Percentiles rank a stretch among this genome's conserved stretches.
These are phyloP conservation scores for Metarhizium anisopliae DNA, from an alignment of 2,329 filamentous ascomycete genomes.

Conservation along the genomic window DNA sequence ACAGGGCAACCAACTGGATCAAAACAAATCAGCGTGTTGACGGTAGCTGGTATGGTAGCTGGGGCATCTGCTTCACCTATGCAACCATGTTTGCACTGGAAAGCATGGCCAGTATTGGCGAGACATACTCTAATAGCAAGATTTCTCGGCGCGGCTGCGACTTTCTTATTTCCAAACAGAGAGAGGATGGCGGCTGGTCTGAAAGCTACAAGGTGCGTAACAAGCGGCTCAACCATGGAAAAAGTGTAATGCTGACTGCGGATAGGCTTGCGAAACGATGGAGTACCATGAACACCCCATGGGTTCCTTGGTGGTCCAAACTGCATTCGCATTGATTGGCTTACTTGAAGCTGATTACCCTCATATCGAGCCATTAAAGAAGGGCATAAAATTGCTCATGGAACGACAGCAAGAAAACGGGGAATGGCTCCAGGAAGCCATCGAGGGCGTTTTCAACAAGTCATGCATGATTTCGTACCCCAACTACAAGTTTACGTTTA, in stretches of 20 bases:
- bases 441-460: constrained; percentile 98
- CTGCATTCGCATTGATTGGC: constrained; percentile 79
- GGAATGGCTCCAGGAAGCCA: constrained; percentile 91
- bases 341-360: constrained; percentile 79
- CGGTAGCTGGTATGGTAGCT: constrained; percentile 95
- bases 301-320: constrained; percentile 86
- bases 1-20: constrained; percentile 72
- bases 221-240: not conserved
- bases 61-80: constrained; percentile 98
- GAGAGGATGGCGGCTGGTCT: constrained; percentile 89
- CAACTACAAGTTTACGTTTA: constrained; percentile 97
- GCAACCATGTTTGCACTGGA: constrained; percentile 94
- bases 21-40: constrained; percentile 67
- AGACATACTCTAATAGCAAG: constrained; percentile 67
- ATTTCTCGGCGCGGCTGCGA: constrained; percentile 68
- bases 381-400: constrained; percentile 75
- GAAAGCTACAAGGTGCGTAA: constrained; percentile 69
- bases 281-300: constrained; percentile 65
- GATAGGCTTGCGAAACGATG: constrained; percentile 65
- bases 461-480: constrained; percentile 99
- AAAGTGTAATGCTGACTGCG: constrained; percentile 8
- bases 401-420: constrained; percentile 76
- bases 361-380: constrained; percentile 60
- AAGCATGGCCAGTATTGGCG: constrained; percentile 70
- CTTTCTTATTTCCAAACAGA: constrained; percentile 78